Conservation (phyloP, 2,329 filamentous ascomycete species). For the Trichoderma sp. region DNA sequence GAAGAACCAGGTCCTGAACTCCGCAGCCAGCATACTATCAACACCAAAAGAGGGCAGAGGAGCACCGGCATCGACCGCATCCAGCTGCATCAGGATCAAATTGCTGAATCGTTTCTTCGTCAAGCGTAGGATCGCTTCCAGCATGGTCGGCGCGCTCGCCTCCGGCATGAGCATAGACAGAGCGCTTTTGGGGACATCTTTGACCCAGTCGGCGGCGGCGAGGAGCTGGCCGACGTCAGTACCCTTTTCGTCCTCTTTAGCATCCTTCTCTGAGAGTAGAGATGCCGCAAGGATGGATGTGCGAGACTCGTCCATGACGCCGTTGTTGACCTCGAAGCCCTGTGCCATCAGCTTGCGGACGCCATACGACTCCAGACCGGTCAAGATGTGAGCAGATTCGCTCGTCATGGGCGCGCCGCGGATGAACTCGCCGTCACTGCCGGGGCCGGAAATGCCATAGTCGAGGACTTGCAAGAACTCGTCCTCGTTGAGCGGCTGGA, state of each 20-base stretch:
- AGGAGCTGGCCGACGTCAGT: slow-evolving; percentile 21
- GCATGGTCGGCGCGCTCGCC: slow-evolving; percentile 19
- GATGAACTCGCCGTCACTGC: background rate
- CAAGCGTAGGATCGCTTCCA: slow-evolving; percentile 25
- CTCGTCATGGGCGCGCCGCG: background rate
- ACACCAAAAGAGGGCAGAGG: slow-evolving; percentile 42
- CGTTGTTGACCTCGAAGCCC: slow-evolving; percentile 31
- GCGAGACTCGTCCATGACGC: slow-evolving; percentile 31
- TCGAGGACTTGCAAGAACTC: slow-evolving; percentile 40
- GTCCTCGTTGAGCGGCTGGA: slow-evolving; percentile 40
- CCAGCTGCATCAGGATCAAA: slow-evolving; percentile 35
- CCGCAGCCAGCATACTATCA: slow-evolving; percentile 47
- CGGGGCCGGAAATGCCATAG: slow-evolving; percentile 30
- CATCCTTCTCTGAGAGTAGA: slow-evolving; percentile 16
- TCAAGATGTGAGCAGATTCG: slow-evolving; percentile 33
- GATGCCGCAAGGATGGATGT: slow-evolving; percentile 30
- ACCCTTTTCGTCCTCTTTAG: slow-evolving; percentile 2
- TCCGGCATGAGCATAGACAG: slow-evolving; percentile 13
- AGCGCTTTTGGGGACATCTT: background rate
- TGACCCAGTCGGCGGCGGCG: slow-evolving; percentile 14
- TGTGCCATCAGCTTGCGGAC: slow-evolving; percentile 30
- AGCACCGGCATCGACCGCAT: slow-evolving; percentile 35
- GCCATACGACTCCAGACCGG: slow-evolving; percentile 34
- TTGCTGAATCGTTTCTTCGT: slow-evolving; percentile 30
- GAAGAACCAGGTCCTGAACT: slow-evolving; percentile 45